Evolutionary conservation across 2,329 filamentous ascomycete species (phyloP), one percentile per base, ranked within the genome.

Genomic region (Alternaria metachromatica): DNA sequence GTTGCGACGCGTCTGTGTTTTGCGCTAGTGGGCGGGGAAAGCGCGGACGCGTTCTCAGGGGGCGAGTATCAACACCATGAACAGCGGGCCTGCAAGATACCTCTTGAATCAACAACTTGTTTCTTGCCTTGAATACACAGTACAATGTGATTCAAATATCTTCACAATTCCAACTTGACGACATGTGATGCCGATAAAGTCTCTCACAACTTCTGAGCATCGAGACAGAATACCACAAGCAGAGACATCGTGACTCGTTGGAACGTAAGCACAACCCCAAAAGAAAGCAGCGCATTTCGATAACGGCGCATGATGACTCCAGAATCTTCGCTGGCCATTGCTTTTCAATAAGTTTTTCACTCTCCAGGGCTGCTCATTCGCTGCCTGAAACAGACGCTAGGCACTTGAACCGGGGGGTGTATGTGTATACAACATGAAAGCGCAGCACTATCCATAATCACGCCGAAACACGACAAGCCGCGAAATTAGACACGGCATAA

Each of bases 401-500:
- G 33, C 33, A 37, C 33, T 37, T 37, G 33, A 37, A 37, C 33
- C 33, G 33, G 33, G 33, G 33, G 33, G 33, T 37, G 15, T 37
- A n/a, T 37, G 33, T 37, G 15, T 37, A 37, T 37, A 37, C 33
- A 37, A 37, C 33, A 37, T 37, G 33, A n/a, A 37, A 37, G 33
- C 33, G 33, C 33, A 37, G 33, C 33, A 37, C 33, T 37, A 37
- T 37, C 33, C 33, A 37, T 37, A 37, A 37, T 37, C 33, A 37
- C 15, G 33, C 33, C 33, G 33, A 37, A n/a, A 48, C 21, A 25
- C 45, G 23, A 13, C 20, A 26, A 55, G 21, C 15, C 15, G 21
- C 12, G 23, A 18, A 33, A 18, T 62, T 78, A 65, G 72, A 69
- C 64, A 21, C 58, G 58, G 56, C 72, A 76, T 21, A 75, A 58